Evolutionary conservation across 2,329 filamentous ascomycete species (phyloP).

Genomic region (Fonsecaea erecta): DNA sequence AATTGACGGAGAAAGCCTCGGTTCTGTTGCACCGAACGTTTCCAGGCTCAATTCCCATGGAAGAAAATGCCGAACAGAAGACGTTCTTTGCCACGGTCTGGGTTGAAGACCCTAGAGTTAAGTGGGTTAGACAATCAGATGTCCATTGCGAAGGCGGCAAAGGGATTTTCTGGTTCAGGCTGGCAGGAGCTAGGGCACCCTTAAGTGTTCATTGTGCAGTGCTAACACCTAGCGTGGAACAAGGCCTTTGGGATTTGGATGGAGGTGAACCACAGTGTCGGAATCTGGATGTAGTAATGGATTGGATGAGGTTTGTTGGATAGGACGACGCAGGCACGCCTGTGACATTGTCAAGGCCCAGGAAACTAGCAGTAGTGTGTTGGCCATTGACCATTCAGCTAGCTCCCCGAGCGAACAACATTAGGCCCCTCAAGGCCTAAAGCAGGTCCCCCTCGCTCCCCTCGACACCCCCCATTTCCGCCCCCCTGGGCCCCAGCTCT

Average conservation of each 20-base stretch:
- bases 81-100: neutral
- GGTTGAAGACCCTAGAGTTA: neutral
- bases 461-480: neutral
- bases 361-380: constrained; percentile 13
- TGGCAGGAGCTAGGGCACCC: neutral
- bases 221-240: constrained; percentile 14
- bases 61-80: neutral
- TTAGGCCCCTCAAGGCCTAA: constrained; percentile 12
- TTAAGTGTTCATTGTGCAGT: neutral
- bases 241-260: constrained; percentile 3
- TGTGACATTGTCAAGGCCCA: constrained; percentile 2
- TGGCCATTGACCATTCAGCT: constrained; percentile 9
- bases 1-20: neutral
- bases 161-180: neutral
- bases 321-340: constrained; percentile 14
- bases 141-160: neutral
- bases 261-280: constrained; percentile 12
- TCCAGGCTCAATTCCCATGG: neutral
- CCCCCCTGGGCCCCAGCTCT: neutral
- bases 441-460: neutral
- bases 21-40: neutral
- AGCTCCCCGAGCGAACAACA: constrained; percentile 12
- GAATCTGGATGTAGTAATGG: neutral
- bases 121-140: neutral
- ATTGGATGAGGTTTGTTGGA: constrained; percentile 9